Evolutionary conservation across 192 early-diverging fungal species (phyloP), one percentile per base, ranked within the genome.

Genomic region (Coemansia sp.): DNA sequence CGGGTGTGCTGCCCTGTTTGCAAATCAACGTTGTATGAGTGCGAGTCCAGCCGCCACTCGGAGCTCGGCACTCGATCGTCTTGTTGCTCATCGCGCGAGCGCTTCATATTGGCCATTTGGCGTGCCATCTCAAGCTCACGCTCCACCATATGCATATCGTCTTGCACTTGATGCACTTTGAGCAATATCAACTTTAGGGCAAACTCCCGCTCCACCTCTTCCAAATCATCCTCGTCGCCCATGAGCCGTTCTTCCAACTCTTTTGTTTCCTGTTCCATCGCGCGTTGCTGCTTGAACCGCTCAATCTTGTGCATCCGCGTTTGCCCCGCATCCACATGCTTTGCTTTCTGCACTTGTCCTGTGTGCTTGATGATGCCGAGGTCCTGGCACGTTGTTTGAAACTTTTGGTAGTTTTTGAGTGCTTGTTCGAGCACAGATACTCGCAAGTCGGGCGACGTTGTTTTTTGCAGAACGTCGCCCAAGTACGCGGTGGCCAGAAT

Each of bases 111-210:
- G 45, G 81, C 76, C 91, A 90, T 90, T 66, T 88, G 83, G 54
- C 88, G 77, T 12, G 96, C 78, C 85, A 97, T 84, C 16, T 84
- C 84, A 5, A 89, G 67, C 74, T 98, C 96, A 62, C 93, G 88
- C 41, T 87, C 70, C 47, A 95, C 88, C 18, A 86, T 65, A 0
- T 78, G 69, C 26, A 94, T 69, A 16, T 86, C 82, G 38, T 95
- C 91, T 32, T 92, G 64, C 0, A 89, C 77, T 62, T 89, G 84
- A 58, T 92, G 81, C 12, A 93, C 83, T 57, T 86, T 84, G 3
- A 92, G 81, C 22, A 92, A 83, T 49, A 97, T 74, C 14, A 89
- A 83, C n/a, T 86, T 84, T 35, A 93, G 49, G 4, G 87, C 83
- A 55, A 88, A 68, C 12, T 94, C 87, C 10, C 96, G 89, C 52